phyloP scores from a whole-genome alignment of 1,139 yeast genomes.

The Saccharomyces hybrid region DNA sequence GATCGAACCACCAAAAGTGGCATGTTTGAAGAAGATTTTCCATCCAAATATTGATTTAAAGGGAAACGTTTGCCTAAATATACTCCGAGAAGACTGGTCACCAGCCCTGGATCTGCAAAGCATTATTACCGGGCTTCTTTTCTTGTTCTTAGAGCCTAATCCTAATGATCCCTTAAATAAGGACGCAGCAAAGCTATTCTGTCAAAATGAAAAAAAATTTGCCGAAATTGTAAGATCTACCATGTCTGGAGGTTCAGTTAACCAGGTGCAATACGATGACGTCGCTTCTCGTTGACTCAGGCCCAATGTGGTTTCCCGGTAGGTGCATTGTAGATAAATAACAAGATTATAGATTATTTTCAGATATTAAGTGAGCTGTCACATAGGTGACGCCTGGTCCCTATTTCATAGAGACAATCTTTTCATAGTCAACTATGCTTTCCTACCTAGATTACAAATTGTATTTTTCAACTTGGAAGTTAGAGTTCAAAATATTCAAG shows the following conservation, averaged over 20 bases:
- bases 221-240: constrained; percentile 49
- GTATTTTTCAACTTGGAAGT: no score
- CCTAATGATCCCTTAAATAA: constrained; percentile 89
- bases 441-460: no score
- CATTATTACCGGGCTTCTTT: constrained; percentile 77
- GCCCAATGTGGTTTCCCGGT: no score
- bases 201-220: constrained; percentile 50
- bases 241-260: constrained; percentile 68
- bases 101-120: constrained; percentile 83
- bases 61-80: constrained; percentile 88
- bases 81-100: constrained; percentile 91
- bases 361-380: no score
- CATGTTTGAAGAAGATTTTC: constrained; percentile 63
- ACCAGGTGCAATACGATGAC: constrained; percentile 53
- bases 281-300: no score
- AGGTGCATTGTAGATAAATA: no score
- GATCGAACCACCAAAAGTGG: constrained; percentile 85
- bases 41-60: constrained; percentile 90
- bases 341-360: no score
- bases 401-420: no score
- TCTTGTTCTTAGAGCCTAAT: constrained; percentile 83
- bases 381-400: no score
- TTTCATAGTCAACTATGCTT: no score
- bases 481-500: no score
- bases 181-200: constrained; percentile 74